These are phyloP conservation scores for Kodamaea leandrae DNA, from an alignment of 805 yeast genomes.

Conservation along the genomic window DNA sequence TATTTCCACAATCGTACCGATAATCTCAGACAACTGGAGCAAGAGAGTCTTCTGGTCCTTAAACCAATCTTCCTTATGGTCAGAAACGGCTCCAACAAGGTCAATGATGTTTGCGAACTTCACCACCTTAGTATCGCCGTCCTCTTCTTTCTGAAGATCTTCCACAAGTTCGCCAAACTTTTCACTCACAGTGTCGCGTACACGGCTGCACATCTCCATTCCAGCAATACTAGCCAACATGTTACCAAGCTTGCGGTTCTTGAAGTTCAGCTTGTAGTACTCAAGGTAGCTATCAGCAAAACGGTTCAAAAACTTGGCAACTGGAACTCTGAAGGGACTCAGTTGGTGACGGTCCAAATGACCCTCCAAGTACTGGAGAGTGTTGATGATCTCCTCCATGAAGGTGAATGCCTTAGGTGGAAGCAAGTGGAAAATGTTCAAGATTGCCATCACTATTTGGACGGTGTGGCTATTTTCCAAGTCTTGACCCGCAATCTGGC, in stretches of 20 bases:
- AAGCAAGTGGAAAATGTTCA: conserved; percentile 84
- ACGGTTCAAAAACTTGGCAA: conserved; percentile 80
- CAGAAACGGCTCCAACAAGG: conserved; percentile 52
- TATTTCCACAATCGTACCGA: conserved; percentile 43
- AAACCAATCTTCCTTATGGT: conserved; percentile 59
- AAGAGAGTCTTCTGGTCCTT: conserved; percentile 46
- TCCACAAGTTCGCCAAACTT: conserved; percentile 50
- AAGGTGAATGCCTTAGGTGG: conserved; percentile 93
- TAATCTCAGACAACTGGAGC: conserved; percentile 39
- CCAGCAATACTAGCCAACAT: conserved; percentile 66
- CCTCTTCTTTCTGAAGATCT: conserved; percentile 47
- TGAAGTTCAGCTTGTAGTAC: conserved; percentile 65
- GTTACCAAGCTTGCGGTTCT: conserved; percentile 61
- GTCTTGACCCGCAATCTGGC: conserved; percentile 75
- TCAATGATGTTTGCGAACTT: conserved; percentile 76
- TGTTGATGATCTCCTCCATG: conserved; percentile 79
- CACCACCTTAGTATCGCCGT: conserved; percentile 52
- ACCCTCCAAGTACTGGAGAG: conserved; percentile 75
- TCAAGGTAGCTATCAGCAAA: conserved; percentile 73
- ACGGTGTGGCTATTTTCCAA: conserved; percentile 78
- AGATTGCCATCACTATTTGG: conserved; percentile 82
- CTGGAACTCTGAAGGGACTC: conserved; percentile 90
- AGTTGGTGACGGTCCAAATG: conserved; percentile 78
- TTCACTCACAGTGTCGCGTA: conserved; percentile 55
- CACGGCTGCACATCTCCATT: conserved; percentile 50